Percentiles rank a stretch among this genome's conserved stretches.
Conservation (phyloP, 345 rosid genomes). For the Arabidopsis thaliana region DNA sequence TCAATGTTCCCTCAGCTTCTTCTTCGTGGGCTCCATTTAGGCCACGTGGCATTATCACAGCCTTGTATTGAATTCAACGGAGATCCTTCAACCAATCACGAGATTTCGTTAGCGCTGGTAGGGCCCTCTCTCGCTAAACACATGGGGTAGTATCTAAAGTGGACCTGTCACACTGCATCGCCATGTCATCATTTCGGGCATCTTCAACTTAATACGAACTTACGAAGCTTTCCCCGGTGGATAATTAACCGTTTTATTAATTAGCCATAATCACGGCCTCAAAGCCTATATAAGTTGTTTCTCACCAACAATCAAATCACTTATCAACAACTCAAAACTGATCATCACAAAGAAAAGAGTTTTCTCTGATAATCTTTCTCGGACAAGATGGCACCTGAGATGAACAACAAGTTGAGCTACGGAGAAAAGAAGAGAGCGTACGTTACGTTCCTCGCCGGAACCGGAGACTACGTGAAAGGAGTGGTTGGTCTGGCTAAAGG, state of each 20-base stretch:
- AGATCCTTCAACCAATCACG: conserved; percentile 17
- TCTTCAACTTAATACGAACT: not conserved
- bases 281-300: conserved; percentile 28
- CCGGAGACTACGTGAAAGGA: conserved; percentile 72
- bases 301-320: conserved; percentile 25
- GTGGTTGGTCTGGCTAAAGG: conserved; percentile 83
- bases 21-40: conserved; percentile 4
- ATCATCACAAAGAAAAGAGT: not conserved
- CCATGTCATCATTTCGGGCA: conserved; percentile 22
- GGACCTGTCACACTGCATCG: not conserved
- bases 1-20: not conserved
- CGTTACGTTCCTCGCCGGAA: conserved; percentile 73
- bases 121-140: not conserved
- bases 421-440: conserved; percentile 44
- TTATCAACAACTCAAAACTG: conserved; percentile 18
- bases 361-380: conserved; percentile 1
- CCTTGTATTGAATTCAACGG: not conserved
- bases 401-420: conserved; percentile 27
- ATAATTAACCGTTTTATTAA: conserved; percentile 10
- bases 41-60: conserved; percentile 18
- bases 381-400: conserved; percentile 47
- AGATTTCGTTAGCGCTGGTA: not conserved
- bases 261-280: not conserved
- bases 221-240: not conserved
- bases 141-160: not conserved